Evolutionary conservation across 257 asterid genomes (phyloP).

Genomic region (Leonotis leonurus): DNA sequence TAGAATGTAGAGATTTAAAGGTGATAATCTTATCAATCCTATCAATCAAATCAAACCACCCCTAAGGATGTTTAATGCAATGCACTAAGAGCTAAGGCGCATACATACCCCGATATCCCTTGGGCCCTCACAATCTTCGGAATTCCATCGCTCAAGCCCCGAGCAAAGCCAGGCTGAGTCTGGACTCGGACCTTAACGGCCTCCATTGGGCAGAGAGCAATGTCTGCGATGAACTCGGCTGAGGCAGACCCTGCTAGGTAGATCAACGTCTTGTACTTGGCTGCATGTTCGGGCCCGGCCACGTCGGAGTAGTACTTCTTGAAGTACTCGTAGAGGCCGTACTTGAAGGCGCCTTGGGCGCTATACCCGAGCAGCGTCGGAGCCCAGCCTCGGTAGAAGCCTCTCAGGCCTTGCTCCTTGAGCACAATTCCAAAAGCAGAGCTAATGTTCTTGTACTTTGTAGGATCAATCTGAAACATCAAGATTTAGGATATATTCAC

Average conservation of each 20-base stretch:
- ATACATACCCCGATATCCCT: conserved; percentile 61
- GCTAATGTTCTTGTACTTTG: conserved; percentile 59
- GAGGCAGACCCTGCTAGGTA: conserved; percentile 87
- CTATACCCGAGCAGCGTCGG: conserved; percentile 85
- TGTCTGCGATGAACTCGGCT: conserved; percentile 69
- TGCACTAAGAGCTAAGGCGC: no score
- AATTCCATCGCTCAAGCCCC: conserved; percentile 79
- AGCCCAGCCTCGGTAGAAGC: conserved; percentile 74
- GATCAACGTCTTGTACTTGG: conserved; percentile 76
- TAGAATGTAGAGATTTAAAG: no score
- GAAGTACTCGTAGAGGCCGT: conserved; percentile 67
- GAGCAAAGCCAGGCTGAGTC: conserved; percentile 75
- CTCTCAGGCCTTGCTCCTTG: conserved; percentile 66
- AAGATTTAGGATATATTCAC: neutral
- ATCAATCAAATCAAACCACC: no score
- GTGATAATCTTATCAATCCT: no score
- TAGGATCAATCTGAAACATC: conserved; percentile 56
- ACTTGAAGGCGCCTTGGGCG: conserved; percentile 79
- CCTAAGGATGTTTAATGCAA: no score
- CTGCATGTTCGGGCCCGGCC: conserved; percentile 69
- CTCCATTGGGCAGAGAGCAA: conserved; percentile 85
- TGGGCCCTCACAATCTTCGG: conserved; percentile 61
- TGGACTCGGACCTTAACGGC: conserved; percentile 86
- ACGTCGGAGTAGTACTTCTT: conserved; percentile 72
- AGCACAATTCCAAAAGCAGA: conserved; percentile 57